Conservation (phyloP, 805 yeast species). For the Zygosaccharomyces bisporus region DNA sequence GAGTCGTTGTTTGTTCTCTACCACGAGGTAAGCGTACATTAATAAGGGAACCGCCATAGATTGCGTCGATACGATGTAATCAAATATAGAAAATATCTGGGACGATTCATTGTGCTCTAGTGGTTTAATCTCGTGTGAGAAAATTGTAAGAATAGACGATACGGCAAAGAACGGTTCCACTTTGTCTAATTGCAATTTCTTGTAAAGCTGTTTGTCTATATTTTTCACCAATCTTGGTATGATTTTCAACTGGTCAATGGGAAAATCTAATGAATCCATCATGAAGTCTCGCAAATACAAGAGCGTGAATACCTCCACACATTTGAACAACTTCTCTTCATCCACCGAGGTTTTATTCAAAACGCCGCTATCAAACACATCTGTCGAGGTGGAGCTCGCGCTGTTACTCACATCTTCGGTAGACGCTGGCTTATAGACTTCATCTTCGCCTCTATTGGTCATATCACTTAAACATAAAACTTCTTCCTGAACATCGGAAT, state of each 20-base stretch:
- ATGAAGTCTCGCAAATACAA: slow-evolving; percentile 77
- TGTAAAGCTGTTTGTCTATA: slow-evolving; percentile 45
- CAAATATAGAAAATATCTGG: slow-evolving; percentile 62
- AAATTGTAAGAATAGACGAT: slow-evolving; percentile 73
- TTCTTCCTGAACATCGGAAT: slow-evolving; percentile 8
- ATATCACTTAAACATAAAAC: slow-evolving; percentile 17
- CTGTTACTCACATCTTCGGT: slow-evolving; percentile 15
- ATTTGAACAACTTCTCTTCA: slow-evolving; percentile 37
- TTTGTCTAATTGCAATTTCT: slow-evolving; percentile 34
- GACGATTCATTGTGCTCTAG: slow-evolving; percentile 29
- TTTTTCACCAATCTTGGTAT: slow-evolving; percentile 58
- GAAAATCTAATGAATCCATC: slow-evolving; percentile 63
- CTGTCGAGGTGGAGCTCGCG: slow-evolving; percentile 19
- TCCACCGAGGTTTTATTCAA: slow-evolving; percentile 12
- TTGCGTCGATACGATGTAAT: slow-evolving; percentile 54
- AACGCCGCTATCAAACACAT: slow-evolving; percentile 13
- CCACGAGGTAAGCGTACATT: slow-evolving; percentile 55
- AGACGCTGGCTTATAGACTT: neutral
- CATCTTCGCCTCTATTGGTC: slow-evolving; percentile 20
- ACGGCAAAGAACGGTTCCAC: slow-evolving; percentile 65
- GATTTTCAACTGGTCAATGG: slow-evolving; percentile 60
- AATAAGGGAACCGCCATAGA: slow-evolving; percentile 55
- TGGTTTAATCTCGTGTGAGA: slow-evolving; percentile 61
- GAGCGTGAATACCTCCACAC: slow-evolving; percentile 56
- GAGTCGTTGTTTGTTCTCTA: slow-evolving; percentile 44